Percentiles rank a stretch among this genome's conserved stretches.
phyloP scores from a whole-genome alignment of 768 basidiomycete genomes.

The Tricholoma hemisulphureum region DNA sequence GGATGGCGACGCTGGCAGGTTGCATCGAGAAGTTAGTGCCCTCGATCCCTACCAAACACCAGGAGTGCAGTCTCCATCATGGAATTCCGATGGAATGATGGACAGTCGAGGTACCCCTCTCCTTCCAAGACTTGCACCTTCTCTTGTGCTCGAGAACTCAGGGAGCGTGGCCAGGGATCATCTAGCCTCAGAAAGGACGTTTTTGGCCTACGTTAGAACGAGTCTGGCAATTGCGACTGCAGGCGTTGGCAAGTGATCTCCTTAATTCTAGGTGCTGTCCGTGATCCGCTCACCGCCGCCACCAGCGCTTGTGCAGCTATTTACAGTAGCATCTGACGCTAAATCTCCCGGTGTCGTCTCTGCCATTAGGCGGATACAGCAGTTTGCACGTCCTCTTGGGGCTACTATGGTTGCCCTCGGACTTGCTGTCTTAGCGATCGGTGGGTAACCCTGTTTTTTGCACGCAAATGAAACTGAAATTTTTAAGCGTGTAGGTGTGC shows the following conservation, averaged over 20 bases:
- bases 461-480: background rate
- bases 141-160: conserved; percentile 46
- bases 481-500: conserved; percentile 36
- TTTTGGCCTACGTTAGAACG: conserved; percentile 63
- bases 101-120: background rate
- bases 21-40: background rate
- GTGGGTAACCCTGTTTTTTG: conserved; percentile 29
- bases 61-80: background rate
- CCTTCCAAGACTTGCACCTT: conserved; percentile 2
- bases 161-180: conserved; percentile 67
- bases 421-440: conserved; percentile 46
- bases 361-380: conserved; percentile 20
- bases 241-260: conserved; percentile 51
- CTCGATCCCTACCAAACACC: background rate
- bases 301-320: conserved; percentile 56
- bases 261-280: background rate
- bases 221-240: conserved; percentile 57
- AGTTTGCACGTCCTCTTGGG: conserved; percentile 53
- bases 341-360: conserved; percentile 6
- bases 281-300: background rate
- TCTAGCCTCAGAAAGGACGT: conserved; percentile 61
- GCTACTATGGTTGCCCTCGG: conserved; percentile 46
- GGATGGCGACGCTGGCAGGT: background rate
- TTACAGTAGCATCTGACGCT: conserved; percentile 35
- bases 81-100: conserved; percentile 6